Percentiles rank a stretch among this genome's conserved stretches.
Evolutionary conservation across 2,329 filamentous ascomycete species (phyloP).

Genomic region (Exserohilum rostratum): DNA sequence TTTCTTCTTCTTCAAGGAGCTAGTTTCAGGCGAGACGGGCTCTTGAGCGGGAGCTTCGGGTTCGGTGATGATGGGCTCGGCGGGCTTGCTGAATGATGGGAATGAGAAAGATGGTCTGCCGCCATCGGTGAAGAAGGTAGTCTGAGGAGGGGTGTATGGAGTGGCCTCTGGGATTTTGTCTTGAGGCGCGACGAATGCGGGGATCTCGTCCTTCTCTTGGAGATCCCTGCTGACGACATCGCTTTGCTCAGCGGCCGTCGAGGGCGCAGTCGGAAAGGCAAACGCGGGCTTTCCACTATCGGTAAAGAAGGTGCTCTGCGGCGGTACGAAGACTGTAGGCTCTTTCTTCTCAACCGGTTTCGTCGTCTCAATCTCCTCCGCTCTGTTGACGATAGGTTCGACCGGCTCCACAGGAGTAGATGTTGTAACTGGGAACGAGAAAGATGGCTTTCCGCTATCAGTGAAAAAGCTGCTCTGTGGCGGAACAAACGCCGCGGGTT

Average conservation of each 20-base stretch:
- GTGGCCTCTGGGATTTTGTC: no score
- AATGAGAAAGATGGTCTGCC: slow-evolving; percentile 2
- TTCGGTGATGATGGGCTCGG: background rate
- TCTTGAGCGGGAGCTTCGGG: slow-evolving; percentile 9
- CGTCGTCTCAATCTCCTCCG: background rate
- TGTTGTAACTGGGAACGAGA: background rate
- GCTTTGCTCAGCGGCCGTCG: background rate
- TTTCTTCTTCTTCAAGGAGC: slow-evolving; percentile 30
- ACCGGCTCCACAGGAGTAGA: background rate
- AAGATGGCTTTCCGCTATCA: background rate
- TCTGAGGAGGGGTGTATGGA: background rate
- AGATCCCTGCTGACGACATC: background rate
- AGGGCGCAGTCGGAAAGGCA: background rate
- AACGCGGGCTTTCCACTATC: slow-evolving; percentile 12
- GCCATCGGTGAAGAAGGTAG: background rate
- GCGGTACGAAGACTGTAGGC: background rate
- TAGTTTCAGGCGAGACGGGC: slow-evolving; percentile 14
- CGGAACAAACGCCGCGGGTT: background rate
- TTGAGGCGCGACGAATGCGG: background rate
- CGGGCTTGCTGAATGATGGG: background rate
- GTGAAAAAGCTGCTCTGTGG: background rate
- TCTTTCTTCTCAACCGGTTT: background rate
- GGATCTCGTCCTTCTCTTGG: background rate
- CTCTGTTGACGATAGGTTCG: background rate
- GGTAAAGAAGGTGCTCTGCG: slow-evolving; percentile 7